phyloP scores from a whole-genome alignment of 23 red algal genomes.

The Agarophyton chilense region DNA sequence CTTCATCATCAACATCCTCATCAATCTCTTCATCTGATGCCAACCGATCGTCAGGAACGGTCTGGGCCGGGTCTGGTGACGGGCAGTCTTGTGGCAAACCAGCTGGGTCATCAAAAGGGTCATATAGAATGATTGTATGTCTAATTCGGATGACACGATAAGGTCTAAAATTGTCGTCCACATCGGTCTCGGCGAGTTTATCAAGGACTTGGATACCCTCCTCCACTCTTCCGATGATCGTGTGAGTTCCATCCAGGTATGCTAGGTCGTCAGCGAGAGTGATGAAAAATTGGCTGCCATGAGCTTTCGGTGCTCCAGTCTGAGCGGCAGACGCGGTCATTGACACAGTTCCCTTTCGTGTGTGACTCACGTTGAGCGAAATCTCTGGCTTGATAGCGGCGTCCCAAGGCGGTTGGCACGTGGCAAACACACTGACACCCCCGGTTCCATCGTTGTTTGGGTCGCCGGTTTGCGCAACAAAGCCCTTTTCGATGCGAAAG shows the following conservation, averaged over 20 bases:
- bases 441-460: conserved; percentile 72
- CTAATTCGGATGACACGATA: conserved; percentile 71
- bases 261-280: conserved; percentile 57
- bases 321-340: conserved; percentile 9
- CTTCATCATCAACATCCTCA: conserved; percentile 43
- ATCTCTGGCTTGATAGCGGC: conserved; percentile 40
- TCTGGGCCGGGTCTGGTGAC: conserved; percentile 45
- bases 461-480: conserved; percentile 86
- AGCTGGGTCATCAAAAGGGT: conserved; percentile 64
- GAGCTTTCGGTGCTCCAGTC: not conserved
- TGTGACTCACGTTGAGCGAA: conserved; percentile 43
- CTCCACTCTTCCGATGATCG: conserved; percentile 69
- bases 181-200: conserved; percentile 49
- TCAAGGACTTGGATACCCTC: conserved; percentile 71
- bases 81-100: conserved; percentile 48
- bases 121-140: conserved; percentile 83
- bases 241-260: conserved; percentile 81
- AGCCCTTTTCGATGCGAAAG: conserved; percentile 73
- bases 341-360: conserved; percentile 46
- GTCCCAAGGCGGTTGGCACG: conserved; percentile 49
- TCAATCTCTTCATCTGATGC: conserved; percentile 46
- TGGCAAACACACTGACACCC: conserved; percentile 46
- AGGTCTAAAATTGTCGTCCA: conserved; percentile 54
- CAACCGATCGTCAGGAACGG: conserved; percentile 43
- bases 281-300: conserved; percentile 89